Base-by-base conservation (phyloP, 2,329 filamentous ascomycete species). In the Fusarium subglutinans region DNA sequence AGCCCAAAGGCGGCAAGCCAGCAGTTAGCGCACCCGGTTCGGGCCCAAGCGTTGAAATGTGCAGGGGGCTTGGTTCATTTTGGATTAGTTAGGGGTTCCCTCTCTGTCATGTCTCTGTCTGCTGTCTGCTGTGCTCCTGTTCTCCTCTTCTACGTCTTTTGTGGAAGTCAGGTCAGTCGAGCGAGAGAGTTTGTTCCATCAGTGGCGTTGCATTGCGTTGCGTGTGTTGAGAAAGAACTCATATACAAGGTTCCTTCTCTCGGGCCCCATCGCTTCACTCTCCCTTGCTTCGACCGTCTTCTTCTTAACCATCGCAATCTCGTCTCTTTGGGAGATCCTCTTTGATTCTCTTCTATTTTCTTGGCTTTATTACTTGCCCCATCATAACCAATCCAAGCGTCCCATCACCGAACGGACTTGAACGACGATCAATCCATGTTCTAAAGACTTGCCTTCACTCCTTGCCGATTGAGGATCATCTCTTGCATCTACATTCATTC, bases 1-100 rank as follows among this genome's bases (percentile, higher is more conserved):
- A 50, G 51, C 76, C 51, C 66, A 72, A 61, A 78, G 63, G 56
- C 74, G 75, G 62, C 72, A 77, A 77, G 72, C 38, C 63, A 44
- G 33, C 43, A 17, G 43, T 38, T 78, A 77, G 76, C 69, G 63
- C 74, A 72, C 74, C 76, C 76, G 76, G 63, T 74, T 76, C 51
- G 18, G 70, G 72, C 68, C 73, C 73, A 76, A 77, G 75, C 75
- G 73, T 69, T 53, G 63, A 56, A 57, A 48, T 44, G 66, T 73
- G 41, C 58, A 65, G 28, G 50, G 70, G 41, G 33, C 70, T 66
- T 73, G 51, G 44, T 20, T 59, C 40, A 48, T 51, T 59, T 54
- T 33, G 64, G 65, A 41, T 73, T 58, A 72, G 67, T 68, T 66
- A 61, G 56, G 64, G 71, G 59, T 56, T 60, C n/a, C 54, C 44